Percentiles rank a stretch among this genome's conserved stretches.
Evolutionary conservation across 2,329 filamentous ascomycete genomes (phyloP).

Genomic region (Fusarium caatingaense): DNA sequence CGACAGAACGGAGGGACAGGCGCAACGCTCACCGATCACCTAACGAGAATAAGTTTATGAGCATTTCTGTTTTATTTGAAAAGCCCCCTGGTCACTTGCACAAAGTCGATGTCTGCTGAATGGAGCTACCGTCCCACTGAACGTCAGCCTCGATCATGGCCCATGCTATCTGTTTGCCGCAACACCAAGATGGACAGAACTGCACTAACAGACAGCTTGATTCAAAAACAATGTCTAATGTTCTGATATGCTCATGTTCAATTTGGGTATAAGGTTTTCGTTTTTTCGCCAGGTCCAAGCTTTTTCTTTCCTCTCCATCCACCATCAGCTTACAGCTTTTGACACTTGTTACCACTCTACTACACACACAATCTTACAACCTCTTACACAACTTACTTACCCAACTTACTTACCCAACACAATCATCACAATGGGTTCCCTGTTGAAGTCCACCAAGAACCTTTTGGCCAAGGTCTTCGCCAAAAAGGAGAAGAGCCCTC

Average conservation of each 20-base stretch:
- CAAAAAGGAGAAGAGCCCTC: background rate
- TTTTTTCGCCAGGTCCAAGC: background rate
- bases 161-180: background rate
- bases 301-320: background rate
- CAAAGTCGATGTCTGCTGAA: background rate
- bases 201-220: background rate
- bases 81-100: background rate
- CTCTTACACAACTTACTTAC: no score
- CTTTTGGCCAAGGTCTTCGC: background rate
- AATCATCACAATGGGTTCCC: no score
- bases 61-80: background rate
- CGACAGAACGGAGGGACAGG: background rate
- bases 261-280: background rate
- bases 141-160: fast-evolving
- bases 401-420: no score
- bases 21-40: background rate
- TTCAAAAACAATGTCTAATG: background rate
- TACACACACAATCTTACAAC: no score
- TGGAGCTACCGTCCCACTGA: background rate
- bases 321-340: background rate
- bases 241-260: background rate
- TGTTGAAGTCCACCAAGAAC: background rate
- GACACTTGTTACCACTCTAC: background rate
- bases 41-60: background rate
- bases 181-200: background rate